These are phyloP conservation scores for Ceriops zippeliana DNA, from an alignment of 345 rosid species.

Conservation along the genomic window DNA sequence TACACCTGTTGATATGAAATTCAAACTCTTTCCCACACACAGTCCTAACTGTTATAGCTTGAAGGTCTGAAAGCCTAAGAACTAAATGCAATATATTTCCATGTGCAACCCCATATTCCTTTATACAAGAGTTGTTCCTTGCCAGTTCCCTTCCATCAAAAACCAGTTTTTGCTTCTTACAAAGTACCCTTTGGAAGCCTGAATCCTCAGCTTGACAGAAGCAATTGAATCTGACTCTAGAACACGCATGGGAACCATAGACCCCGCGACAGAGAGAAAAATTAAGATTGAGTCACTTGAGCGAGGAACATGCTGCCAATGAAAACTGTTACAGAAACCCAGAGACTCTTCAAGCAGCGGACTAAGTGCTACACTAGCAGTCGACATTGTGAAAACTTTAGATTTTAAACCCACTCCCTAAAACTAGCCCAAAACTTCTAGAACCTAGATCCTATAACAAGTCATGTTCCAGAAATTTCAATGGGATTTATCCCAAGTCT, in stretches of 20 bases:
- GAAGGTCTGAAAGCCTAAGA: constrained; percentile 60
- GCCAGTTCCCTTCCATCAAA: constrained; percentile 58
- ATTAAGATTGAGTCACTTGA: constrained; percentile 47
- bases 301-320: constrained; percentile 25
- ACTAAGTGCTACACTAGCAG: constrained; percentile 55
- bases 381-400: constrained; percentile 41
- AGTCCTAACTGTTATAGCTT: constrained; percentile 57
- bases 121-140: constrained; percentile 40
- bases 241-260: constrained; percentile 54
- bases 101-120: constrained; percentile 57
- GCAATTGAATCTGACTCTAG: constrained; percentile 74
- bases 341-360: constrained; percentile 48
- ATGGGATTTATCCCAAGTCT: not conserved
- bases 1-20: constrained; percentile 55
- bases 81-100: constrained; percentile 68
- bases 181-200: constrained; percentile 54
- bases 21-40: constrained; percentile 59
- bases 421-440: not conserved
- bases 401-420: constrained; percentile 13
- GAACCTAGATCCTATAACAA: constrained; percentile 1
- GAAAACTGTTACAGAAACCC: constrained; percentile 32
- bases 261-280: constrained; percentile 54
- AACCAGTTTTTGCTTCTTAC: constrained; percentile 64
- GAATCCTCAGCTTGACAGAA: constrained; percentile 74
- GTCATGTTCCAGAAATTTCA: not conserved